Evolutionary conservation across 2,329 filamentous ascomycete species (phyloP).

Genomic region (Phialophora verrucosa): DNA sequence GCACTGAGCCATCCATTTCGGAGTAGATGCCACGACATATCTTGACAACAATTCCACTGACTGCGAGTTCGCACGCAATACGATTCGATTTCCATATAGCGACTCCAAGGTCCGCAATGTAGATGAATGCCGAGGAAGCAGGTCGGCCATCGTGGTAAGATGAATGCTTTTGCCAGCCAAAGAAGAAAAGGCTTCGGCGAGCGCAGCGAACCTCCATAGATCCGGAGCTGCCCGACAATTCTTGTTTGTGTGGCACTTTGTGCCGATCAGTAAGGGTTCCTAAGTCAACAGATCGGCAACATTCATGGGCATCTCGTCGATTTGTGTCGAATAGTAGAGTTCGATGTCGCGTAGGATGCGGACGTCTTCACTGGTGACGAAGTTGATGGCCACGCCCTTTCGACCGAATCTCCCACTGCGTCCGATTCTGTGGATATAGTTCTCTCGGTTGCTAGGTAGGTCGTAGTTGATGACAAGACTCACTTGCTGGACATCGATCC

Average conservation of each 20-base stretch:
- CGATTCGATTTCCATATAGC: neutral
- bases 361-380: slow-evolving; percentile 97
- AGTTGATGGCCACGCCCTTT: slow-evolving; percentile 99
- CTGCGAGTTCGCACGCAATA: neutral
- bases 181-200: neutral
- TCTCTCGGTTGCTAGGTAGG: slow-evolving; percentile 96
- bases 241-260: slow-evolving; percentile 7
- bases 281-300: slow-evolving; percentile 65
- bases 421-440: slow-evolving; percentile 99
- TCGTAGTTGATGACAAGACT: slow-evolving; percentile 99
- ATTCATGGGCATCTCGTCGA: slow-evolving; percentile 99
- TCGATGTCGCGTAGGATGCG: slow-evolving; percentile 97
- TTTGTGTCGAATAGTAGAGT: slow-evolving; percentile 94
- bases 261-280: neutral
- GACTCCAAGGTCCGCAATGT: neutral
- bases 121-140: neutral
- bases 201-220: neutral
- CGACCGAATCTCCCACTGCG: slow-evolving; percentile 93
- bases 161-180: neutral
- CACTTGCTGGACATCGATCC: slow-evolving; percentile 98
- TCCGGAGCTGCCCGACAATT: neutral
- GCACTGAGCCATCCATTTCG: neutral
- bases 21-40: neutral
- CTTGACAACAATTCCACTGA: neutral
- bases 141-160: neutral